A percentile compares a stretch with the other conserved stretches of the same genome.
Conservation (phyloP, 371 early-diverging fungal genomes). For the Entomophthora muscae region DNA sequence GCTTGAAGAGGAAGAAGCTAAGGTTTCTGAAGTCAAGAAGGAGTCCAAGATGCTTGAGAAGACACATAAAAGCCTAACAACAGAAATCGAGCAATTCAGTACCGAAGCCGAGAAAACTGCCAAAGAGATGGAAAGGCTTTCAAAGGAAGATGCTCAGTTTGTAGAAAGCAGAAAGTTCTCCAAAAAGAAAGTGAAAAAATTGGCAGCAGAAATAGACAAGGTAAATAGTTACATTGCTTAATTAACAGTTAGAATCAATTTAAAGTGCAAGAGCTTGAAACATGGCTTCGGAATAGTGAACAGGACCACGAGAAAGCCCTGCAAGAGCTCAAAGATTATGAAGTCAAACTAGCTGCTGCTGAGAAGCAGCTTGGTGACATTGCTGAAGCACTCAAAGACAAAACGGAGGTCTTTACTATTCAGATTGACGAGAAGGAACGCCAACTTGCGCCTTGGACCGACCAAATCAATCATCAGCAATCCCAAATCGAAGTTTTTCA, state of each 20-base stretch:
- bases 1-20: slow-evolving; percentile 33
- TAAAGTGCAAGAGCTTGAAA: slow-evolving; percentile 23
- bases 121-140: slow-evolving; percentile 45
- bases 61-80: slow-evolving; percentile 23
- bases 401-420: slow-evolving; percentile 48
- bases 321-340: slow-evolving; percentile 37
- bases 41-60: slow-evolving; percentile 36
- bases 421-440: slow-evolving; percentile 59
- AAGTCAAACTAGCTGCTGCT: slow-evolving; percentile 37
- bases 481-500: slow-evolving; percentile 51
- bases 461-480: slow-evolving; percentile 51
- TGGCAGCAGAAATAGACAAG: slow-evolving; percentile 30
- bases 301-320: slow-evolving; percentile 28
- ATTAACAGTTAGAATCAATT: slow-evolving; percentile 25
- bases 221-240: not conserved
- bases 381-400: slow-evolving; percentile 57
- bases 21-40: slow-evolving; percentile 29
- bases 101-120: slow-evolving; percentile 27
- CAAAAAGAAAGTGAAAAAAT: slow-evolving; percentile 39
- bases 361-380: slow-evolving; percentile 58
- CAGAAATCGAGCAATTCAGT: slow-evolving; percentile 49
- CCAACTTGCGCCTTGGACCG: slow-evolving; percentile 68
- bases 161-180: slow-evolving; percentile 66
- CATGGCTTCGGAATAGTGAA: slow-evolving; percentile 30
- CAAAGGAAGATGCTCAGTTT: slow-evolving; percentile 59